Evolutionary conservation across 2,329 filamentous ascomycete genomes (phyloP).

Genomic region (Aspergillus neotritici): DNA sequence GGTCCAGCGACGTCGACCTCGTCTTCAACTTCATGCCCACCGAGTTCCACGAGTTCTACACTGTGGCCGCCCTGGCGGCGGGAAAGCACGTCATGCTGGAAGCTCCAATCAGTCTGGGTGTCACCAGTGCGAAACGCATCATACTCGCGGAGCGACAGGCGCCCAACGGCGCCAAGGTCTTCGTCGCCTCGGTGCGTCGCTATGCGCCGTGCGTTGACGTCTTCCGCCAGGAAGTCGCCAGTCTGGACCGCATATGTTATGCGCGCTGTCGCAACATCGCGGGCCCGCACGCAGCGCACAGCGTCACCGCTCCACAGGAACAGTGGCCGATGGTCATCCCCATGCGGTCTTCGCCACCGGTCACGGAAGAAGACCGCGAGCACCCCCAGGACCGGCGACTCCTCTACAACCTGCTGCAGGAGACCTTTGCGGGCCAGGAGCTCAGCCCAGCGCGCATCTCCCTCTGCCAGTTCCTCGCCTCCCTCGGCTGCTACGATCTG

Average conservation of each 20-base stretch:
- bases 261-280: constrained; percentile 49
- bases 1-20: constrained; percentile 41
- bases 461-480: constrained; percentile 42
- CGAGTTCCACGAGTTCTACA: constrained; percentile 51
- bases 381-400: background rate
- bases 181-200: constrained; percentile 59
- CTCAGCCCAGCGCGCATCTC: constrained; percentile 24
- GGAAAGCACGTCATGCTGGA: constrained; percentile 57
- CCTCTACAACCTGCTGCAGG: constrained; percentile 19
- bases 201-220: constrained; percentile 53
- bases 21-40: constrained; percentile 54
- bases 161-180: constrained; percentile 40
- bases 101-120: constrained; percentile 51
- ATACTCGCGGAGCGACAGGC: constrained; percentile 45
- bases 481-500: constrained; percentile 51
- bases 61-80: constrained; percentile 47
- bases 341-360: no score
- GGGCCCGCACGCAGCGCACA: constrained; percentile 45
- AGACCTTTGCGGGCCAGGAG: constrained; percentile 26
- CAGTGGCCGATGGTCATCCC: background rate
- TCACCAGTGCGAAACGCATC: constrained; percentile 44
- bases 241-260: constrained; percentile 51
- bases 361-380: no score
- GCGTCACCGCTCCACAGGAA: constrained; percentile 10
- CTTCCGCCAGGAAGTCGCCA: constrained; percentile 48